A percentile compares a stretch with the other conserved stretches of the same genome.
Conservation (phyloP, 2,329 filamentous ascomycete species). For the Claviceps purpurea region DNA sequence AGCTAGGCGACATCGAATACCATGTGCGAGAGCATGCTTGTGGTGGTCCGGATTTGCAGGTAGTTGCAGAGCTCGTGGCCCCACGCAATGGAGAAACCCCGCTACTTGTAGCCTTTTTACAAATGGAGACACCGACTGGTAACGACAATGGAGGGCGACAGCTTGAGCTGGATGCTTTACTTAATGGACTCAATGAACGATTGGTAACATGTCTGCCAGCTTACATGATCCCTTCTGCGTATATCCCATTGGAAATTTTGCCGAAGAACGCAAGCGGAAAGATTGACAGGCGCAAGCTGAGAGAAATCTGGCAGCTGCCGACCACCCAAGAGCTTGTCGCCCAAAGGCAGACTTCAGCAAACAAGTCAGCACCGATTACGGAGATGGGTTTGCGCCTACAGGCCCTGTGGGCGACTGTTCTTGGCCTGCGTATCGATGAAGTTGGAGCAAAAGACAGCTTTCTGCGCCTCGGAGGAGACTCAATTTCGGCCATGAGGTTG, state of each 20-base stretch:
- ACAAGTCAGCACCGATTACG: neutral
- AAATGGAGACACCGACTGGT: neutral
- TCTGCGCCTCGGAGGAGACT: constrained; percentile 33
- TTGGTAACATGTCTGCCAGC: neutral
- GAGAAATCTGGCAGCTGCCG: neutral
- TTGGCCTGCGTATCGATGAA: constrained; percentile 2
- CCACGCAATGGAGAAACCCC: neutral
- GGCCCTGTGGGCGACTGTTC: constrained; percentile 5
- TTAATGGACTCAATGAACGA: neutral
- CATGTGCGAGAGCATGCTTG: constrained; percentile 2
- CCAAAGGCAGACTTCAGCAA: neutral
- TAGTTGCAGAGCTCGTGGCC: constrained; percentile 1
- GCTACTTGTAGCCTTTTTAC: constrained; percentile 2
- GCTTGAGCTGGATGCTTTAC: neutral
- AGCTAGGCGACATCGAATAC: constrained; percentile 24
- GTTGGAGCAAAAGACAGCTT: constrained; percentile 31
- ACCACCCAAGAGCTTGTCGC: neutral
- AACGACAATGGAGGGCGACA: neutral
- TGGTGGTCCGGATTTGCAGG: neutral
- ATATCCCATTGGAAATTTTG: neutral
- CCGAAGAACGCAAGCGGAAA: neutral
- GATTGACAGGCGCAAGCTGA: neutral
- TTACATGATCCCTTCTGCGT: constrained; percentile 3
- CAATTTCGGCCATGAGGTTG: constrained; percentile 31
- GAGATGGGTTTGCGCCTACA: neutral